Evolutionary conservation across 2,329 filamentous ascomycete genomes (phyloP).

Genomic region (Leptographium galeiforme): DNA sequence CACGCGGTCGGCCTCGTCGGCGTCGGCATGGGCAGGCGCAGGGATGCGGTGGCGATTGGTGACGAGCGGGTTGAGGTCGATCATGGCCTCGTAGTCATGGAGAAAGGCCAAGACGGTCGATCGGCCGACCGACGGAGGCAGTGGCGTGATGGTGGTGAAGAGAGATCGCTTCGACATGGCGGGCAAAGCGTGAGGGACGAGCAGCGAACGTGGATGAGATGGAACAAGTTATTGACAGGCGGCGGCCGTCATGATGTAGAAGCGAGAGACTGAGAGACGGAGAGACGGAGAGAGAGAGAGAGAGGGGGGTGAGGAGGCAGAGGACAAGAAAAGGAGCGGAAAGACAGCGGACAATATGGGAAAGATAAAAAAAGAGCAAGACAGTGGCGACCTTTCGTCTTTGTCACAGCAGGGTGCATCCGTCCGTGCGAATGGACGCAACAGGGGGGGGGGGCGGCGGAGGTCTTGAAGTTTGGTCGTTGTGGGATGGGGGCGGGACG

Average conservation of each 20-base stretch:
- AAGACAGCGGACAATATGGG: too few species aligned
- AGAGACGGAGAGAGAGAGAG: not conserved
- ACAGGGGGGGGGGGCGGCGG: too few species aligned
- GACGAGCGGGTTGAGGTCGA: slow-evolving; percentile 75
- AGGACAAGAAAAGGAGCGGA: not conserved
- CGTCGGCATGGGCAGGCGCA: slow-evolving; percentile 49
- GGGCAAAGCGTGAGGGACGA: not conserved
- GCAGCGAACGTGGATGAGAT: too few species aligned
- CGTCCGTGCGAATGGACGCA: too few species aligned
- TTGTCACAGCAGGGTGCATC: too few species aligned
- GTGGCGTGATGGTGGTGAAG: slow-evolving; percentile 67
- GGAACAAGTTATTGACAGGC: too few species aligned
- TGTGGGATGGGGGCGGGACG: too few species aligned
- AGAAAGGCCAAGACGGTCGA: slow-evolving; percentile 62
- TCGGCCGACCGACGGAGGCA: slow-evolving; percentile 55
- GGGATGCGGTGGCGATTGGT: slow-evolving; percentile 56
- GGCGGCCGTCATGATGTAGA: too few species aligned
- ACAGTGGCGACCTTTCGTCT: too few species aligned
- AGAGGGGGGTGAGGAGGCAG: not conserved
- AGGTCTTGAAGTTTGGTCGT: too few species aligned
- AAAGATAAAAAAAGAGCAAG: too few species aligned
- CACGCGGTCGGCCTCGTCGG: slow-evolving; percentile 56
- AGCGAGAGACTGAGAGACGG: too few species aligned
- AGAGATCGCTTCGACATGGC: slow-evolving; percentile 55
- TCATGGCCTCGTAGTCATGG: slow-evolving; percentile 70